Evolutionary conservation across 495 filamentous ascomycete species (phyloP).

Genomic region (Lophiotrema nucula): DNA sequence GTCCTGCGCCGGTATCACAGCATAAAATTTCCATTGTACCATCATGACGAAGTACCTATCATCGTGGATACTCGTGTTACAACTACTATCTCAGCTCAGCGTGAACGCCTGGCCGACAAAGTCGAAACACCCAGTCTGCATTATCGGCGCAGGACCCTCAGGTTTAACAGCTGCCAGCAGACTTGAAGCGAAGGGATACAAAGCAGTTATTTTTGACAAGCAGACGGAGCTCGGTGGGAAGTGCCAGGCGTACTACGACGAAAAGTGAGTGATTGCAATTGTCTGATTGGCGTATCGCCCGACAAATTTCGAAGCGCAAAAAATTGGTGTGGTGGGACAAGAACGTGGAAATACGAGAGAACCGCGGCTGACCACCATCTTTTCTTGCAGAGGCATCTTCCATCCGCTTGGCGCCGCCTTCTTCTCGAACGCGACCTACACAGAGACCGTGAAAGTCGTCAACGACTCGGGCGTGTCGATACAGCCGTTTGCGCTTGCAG

Average conservation of each 20-base stretch:
- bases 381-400: conserved; percentile 24
- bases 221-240: conserved; percentile 32
- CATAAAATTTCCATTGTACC: background rate
- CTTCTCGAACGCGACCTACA: conserved; percentile 29
- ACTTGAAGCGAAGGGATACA: conserved; percentile 29
- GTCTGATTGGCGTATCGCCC: too few relatives aligned
- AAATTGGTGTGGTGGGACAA: background rate
- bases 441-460: conserved; percentile 29
- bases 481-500: conserved; percentile 20
- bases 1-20: background rate
- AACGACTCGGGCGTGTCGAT: conserved; percentile 17
- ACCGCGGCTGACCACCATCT: conserved; percentile 21
- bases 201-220: conserved; percentile 32
- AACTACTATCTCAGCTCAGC: background rate
- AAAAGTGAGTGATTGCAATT: conserved; percentile 22
- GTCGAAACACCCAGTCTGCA: conserved; percentile 26
- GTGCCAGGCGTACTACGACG: conserved; percentile 34
- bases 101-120: conserved; percentile 7
- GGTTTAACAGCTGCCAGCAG: conserved; percentile 29
- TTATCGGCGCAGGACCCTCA: conserved; percentile 30
- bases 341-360: background rate
- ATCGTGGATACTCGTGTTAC: background rate
- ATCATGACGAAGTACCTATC: conserved; percentile 5
- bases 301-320: background rate
- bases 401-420: conserved; percentile 33